Evolutionary conservation across 2,329 filamentous ascomycete genomes (phyloP).

Genomic region (Huntiella abstrusa): DNA sequence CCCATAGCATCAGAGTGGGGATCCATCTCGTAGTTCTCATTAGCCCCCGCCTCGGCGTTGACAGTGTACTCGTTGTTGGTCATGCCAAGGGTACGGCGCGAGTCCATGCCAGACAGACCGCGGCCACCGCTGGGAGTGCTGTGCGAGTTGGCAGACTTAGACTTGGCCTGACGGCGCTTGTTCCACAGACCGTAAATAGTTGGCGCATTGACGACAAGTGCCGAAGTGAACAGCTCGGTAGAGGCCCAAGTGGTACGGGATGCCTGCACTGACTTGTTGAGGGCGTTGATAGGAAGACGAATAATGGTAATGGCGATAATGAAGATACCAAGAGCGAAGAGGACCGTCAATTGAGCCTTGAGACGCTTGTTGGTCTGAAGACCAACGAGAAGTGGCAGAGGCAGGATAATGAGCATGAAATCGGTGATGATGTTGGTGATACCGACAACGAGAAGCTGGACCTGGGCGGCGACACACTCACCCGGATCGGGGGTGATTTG

Average conservation of each 20-base stretch:
- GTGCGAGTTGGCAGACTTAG: not conserved
- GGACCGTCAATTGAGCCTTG: slow-evolving; percentile 17
- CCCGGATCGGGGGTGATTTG: slow-evolving; percentile 28
- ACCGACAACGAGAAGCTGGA: slow-evolving; percentile 19
- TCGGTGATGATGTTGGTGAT: slow-evolving; percentile 16
- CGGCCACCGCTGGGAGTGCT: not conserved
- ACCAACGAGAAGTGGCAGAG: slow-evolving; percentile 9
- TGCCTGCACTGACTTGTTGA: slow-evolving; percentile 18
- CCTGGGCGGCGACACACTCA: slow-evolving; percentile 18
- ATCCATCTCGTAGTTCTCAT: slow-evolving; percentile 6
- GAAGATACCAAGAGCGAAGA: slow-evolving; percentile 22
- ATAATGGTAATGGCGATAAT: slow-evolving; percentile 23
- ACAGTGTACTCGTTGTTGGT: slow-evolving; percentile 7
- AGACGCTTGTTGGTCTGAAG: slow-evolving; percentile 16
- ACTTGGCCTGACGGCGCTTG: slow-evolving; percentile 12
- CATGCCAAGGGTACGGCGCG: not conserved
- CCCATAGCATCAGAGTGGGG: not conserved
- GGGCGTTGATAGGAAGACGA: slow-evolving; percentile 20
- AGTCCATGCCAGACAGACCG: not conserved
- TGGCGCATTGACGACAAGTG: slow-evolving; percentile 21
- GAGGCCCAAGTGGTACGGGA: slow-evolving; percentile 22
- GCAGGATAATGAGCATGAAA: slow-evolving; percentile 9
- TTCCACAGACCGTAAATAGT: slow-evolving; percentile 21
- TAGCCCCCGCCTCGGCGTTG: slow-evolving; percentile 3
- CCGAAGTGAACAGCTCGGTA: slow-evolving; percentile 19